Base-by-base conservation (phyloP, 768 basidiomycete genomes). In the Naganishia friedmannii region DNA sequence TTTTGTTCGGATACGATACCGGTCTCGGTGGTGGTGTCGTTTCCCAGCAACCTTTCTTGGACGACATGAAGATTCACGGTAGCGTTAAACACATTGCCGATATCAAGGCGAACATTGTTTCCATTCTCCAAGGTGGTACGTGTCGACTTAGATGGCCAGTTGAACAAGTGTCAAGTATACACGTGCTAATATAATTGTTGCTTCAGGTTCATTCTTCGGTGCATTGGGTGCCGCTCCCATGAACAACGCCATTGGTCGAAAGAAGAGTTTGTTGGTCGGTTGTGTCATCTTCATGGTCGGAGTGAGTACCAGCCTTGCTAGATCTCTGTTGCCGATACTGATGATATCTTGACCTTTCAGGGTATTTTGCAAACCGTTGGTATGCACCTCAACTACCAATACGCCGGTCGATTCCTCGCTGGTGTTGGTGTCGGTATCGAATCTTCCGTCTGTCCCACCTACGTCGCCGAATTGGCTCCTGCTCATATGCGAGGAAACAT, bases 401-500 rank as follows among this genome's bases (percentile, higher is more conserved):
- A 92, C 77, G 85, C 85, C 15, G 92, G 92, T 31, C 88, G 92
- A 68, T 89, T 91, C 53, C 82, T 92, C 60, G 86, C 88, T 23
- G 92, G 70, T 51, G 63, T 91, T 32, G 92, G 91, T 46, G 88
- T 93, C 60, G 92, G 92, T 74, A 60, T 58, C 68, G 53, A 65
- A 37, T 69, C 70, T 37, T 87, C 88, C n/a, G 88, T 92, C 2
- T 88, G 91, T 0, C 93, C 92, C 6, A 88, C 90, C 0, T 94
- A 87, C 76, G 91, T 93, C 26, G 88, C 90, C 12, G 93, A 94
- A 79, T 92, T 91, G 78, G 85, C 88, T 1, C 93, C 93, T 6
- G 93, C 92, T 78, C 85, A 90, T 26, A 89, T 92, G 7, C 88
- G 92, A 71, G 92, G 91, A 7, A 85, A 90, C 58, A 90, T 93